phyloP scores from a whole-genome alignment of 2,329 filamentous ascomycete species.

The Cryphonectria nitschkei region DNA sequence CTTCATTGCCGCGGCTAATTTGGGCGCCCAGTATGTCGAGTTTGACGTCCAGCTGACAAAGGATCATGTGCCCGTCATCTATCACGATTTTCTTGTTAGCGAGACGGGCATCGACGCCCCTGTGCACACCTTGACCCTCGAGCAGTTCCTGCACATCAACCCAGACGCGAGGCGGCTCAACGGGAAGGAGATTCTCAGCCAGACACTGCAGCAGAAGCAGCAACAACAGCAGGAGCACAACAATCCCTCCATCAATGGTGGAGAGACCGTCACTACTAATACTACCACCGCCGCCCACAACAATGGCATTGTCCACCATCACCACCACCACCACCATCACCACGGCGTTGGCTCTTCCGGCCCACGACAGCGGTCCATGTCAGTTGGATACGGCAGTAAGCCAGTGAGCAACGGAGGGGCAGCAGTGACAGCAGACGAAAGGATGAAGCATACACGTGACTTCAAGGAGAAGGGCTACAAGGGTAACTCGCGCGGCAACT shows the following conservation, averaged over 20 bases:
- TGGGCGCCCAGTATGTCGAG: conserved; percentile 78
- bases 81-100: conserved; percentile 97
- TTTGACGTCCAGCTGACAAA: conserved; percentile 98
- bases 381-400: conserved; percentile 53
- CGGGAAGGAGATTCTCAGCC: conserved; percentile 41
- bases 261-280: not conserved
- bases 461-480: conserved; percentile 96
- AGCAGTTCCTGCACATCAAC: conserved; percentile 93
- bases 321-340: not conserved
- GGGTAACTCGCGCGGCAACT: conserved; percentile 88
- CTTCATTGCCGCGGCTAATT: conserved; percentile 92
- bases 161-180: conserved; percentile 53
- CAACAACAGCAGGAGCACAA: not conserved
- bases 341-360: conserved; percentile 23
- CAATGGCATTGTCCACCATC: not conserved
- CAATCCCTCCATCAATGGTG: not conserved
- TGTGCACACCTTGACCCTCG: conserved; percentile 90
- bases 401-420: conserved; percentile 38
- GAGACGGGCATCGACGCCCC: conserved; percentile 97
- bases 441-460: conserved; percentile 96
- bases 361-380: conserved; percentile 55
- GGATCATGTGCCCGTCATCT: conserved; percentile 96
- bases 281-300: not conserved
- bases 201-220: conserved; percentile 38
- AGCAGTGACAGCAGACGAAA: conserved; percentile 64